phyloP scores from a whole-genome alignment of 2,329 filamentous ascomycete species.

The Orbilia oligospora region DNA sequence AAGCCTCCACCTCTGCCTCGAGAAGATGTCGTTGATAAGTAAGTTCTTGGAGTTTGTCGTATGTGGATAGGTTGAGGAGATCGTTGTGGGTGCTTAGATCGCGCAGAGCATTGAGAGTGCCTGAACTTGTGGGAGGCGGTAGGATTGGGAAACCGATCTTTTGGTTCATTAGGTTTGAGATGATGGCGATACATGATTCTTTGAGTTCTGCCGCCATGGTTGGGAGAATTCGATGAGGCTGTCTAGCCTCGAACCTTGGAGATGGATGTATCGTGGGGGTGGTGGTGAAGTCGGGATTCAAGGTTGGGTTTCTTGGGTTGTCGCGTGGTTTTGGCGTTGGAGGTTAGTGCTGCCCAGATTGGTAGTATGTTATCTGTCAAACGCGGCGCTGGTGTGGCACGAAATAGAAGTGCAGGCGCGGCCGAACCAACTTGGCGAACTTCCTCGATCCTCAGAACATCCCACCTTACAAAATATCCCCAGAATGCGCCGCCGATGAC shows the following conservation, averaged over 20 bases:
- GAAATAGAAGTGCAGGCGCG: slow-evolving; percentile 15
- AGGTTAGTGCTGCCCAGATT: background rate
- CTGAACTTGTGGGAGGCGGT: slow-evolving; percentile 34
- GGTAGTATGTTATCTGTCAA: slow-evolving; percentile 3
- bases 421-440: background rate
- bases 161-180: slow-evolving; percentile 46
- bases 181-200: slow-evolving; percentile 44
- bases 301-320: slow-evolving; percentile 16
- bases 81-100: slow-evolving; percentile 46
- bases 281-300: background rate
- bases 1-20: slow-evolving; percentile 51
- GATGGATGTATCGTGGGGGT: background rate
- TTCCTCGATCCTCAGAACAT: background rate
- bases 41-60: slow-evolving; percentile 52
- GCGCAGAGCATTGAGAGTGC: slow-evolving; percentile 36
- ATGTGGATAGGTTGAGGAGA: slow-evolving; percentile 14
- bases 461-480: no score
- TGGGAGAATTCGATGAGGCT: background rate
- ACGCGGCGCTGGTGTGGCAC: background rate
- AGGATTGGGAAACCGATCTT: slow-evolving; percentile 57
- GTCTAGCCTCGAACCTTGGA: background rate
- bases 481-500: slow-evolving; percentile 21
- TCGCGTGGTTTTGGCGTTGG: slow-evolving; percentile 38
- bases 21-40: slow-evolving; percentile 39
- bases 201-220: slow-evolving; percentile 45